These are phyloP conservation scores for Hymenoscyphus salicellus DNA, from an alignment of 2,329 filamentous ascomycete genomes.

Conservation along the genomic window DNA sequence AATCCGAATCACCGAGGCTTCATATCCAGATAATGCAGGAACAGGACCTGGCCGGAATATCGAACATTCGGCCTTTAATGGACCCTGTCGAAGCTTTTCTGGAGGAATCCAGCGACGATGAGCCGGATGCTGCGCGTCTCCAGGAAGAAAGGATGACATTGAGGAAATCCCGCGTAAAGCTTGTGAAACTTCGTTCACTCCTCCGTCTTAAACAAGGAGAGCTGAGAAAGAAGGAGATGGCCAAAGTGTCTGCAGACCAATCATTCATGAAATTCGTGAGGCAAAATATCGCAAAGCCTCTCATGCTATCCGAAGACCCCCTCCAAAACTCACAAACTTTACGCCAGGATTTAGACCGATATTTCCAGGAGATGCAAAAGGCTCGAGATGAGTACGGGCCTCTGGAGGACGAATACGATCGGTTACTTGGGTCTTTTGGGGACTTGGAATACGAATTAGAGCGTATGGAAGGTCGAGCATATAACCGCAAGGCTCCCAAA, in stretches of 20 bases:
- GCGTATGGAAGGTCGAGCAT: slow-evolving; percentile 14
- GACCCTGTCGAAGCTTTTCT: too few species aligned
- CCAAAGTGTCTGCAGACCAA: background rate
- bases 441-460: slow-evolving; percentile 17
- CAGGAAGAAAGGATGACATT: too few species aligned
- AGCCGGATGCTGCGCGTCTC: too few species aligned
- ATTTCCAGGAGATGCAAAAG: background rate
- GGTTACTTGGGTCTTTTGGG: slow-evolving; percentile 16
- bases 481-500: background rate
- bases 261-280: background rate
- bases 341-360: background rate
- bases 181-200: background rate
- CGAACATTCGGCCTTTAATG: too few species aligned
- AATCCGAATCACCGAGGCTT: too few species aligned
- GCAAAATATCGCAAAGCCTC: background rate
- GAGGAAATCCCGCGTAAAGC: too few species aligned
- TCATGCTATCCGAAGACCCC: background rate
- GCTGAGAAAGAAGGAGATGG: background rate
- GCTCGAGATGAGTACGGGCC: background rate
- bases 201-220: background rate
- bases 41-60: too few species aligned
- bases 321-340: background rate
- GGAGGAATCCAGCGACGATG: too few species aligned
- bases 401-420: background rate
- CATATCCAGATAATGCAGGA: too few species aligned